phyloP scores from a whole-genome alignment of 1,139 yeast genomes.

The Sporopachydermia cereana region DNA sequence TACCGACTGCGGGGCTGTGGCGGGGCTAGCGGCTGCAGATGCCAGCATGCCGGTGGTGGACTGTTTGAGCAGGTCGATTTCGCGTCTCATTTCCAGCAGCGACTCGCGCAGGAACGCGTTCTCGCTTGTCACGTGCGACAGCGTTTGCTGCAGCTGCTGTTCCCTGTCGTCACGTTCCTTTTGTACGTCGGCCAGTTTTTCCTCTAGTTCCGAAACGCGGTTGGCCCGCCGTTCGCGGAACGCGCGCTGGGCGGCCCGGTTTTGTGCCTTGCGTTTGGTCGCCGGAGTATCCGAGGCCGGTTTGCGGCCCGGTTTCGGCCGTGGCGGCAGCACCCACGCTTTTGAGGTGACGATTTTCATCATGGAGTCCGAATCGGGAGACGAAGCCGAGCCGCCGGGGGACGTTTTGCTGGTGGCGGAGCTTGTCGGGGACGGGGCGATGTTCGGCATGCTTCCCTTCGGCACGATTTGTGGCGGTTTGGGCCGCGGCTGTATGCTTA shows the following conservation, averaged over 20 bases:
- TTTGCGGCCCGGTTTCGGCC: constrained; percentile 85
- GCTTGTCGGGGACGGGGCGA: constrained; percentile 13
- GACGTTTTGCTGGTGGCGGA: constrained; percentile 5
- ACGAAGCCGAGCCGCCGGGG: background rate
- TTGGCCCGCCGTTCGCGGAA: constrained; percentile 73
- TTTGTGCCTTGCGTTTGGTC: constrained; percentile 74
- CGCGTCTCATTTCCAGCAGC: constrained; percentile 6
- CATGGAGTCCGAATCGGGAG: constrained; percentile 9
- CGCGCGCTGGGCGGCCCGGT: constrained; percentile 92
- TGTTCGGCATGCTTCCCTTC: constrained; percentile 8
- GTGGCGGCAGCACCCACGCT: constrained; percentile 84
- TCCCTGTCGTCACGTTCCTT: constrained; percentile 52
- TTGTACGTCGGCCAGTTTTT: constrained; percentile 47
- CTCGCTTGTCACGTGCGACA: constrained; percentile 5
- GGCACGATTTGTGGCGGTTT: constrained; percentile 6
- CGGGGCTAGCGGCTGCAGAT: background rate
- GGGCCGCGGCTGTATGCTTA: constrained; percentile 13
- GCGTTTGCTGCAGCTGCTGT: constrained; percentile 41
- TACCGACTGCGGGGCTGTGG: background rate
- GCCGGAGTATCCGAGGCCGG: constrained; percentile 52
- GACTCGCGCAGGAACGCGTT: constrained; percentile 6
- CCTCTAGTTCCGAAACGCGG: constrained; percentile 41
- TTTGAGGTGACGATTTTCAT: constrained; percentile 59
- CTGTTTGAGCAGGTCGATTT: constrained; percentile 4
- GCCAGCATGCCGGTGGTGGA: background rate